phyloP scores from a whole-genome alignment of 73 alveolate species.

The Stentor coeruleus region DNA sequence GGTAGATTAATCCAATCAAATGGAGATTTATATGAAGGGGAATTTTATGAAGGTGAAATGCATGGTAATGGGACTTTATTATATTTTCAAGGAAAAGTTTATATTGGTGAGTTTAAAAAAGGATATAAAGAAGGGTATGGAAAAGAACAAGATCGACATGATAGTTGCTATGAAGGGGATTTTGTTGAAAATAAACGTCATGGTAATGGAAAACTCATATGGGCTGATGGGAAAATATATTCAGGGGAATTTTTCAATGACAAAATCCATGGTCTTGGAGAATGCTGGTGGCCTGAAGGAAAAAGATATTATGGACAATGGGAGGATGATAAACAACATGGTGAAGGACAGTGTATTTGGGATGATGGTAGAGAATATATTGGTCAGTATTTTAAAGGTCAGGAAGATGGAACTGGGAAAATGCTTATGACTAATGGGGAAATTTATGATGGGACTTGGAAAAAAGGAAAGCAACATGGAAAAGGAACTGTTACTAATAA shows the following conservation, averaged over 20 bases:
- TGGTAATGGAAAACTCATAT: not conserved
- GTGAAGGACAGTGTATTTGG: not conserved
- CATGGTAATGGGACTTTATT: no score
- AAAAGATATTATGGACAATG: not conserved
- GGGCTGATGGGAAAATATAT: not conserved
- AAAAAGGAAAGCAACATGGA: not conserved
- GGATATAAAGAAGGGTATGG: constrained; percentile 10
- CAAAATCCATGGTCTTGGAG: not conserved
- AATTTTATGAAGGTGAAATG: no score
- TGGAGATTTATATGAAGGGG: no score
- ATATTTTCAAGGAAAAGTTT: constrained; percentile 7
- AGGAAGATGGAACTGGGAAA: not conserved
- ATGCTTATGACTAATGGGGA: not conserved
- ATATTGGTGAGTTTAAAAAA: not conserved
- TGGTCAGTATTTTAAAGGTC: not conserved
- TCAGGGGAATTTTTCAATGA: not conserved
- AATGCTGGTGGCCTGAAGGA: not conserved
- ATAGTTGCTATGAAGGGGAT: not conserved
- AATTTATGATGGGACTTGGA: not conserved
- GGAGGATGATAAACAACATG: not conserved
- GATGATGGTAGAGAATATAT: not conserved
- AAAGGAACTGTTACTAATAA: not conserved
- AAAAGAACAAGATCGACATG: not conserved
- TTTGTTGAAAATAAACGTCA: not conserved
- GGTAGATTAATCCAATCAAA: no score